phyloP scores from a whole-genome alignment of 805 yeast species.

The Candida michaelii region DNA sequence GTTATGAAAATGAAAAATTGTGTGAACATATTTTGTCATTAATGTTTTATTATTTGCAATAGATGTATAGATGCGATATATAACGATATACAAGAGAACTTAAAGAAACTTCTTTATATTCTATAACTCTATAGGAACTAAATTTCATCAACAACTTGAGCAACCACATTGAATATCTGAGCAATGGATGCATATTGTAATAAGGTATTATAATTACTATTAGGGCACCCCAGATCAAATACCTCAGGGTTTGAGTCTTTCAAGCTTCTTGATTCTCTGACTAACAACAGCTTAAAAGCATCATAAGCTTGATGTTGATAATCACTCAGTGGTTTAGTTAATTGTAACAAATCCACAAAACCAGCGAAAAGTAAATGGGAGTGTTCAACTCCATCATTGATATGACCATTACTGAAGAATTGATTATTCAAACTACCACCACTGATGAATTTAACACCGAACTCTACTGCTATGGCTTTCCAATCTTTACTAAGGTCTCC shows the following conservation, averaged over 20 bases:
- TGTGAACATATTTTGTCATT: constrained; percentile 16
- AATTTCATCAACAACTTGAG: constrained; percentile 18
- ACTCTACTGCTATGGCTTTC: constrained; percentile 21
- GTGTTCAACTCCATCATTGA: constrained; percentile 27
- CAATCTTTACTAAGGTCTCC: constrained; percentile 18
- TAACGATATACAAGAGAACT: too few species aligned
- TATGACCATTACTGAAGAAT: constrained; percentile 19
- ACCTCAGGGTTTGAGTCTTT: constrained; percentile 15
- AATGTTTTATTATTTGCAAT: constrained; percentile 11
- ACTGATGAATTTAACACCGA: constrained; percentile 18
- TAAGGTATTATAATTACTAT: constrained; percentile 14
- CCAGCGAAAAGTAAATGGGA: constrained; percentile 27
- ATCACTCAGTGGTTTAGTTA: constrained; percentile 16
- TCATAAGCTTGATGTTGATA: constrained; percentile 20
- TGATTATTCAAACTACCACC: constrained; percentile 19
- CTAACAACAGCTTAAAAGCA: constrained; percentile 17
- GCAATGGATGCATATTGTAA: constrained; percentile 22
- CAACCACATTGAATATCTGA: constrained; percentile 20
- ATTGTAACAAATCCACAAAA: constrained; percentile 22
- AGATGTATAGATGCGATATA: too few species aligned
- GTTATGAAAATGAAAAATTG: constrained; percentile 18
- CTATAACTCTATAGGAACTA: constrained; percentile 10
- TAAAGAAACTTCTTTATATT: too few species aligned
- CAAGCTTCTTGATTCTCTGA: constrained; percentile 22
- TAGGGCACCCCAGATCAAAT: constrained; percentile 12